A percentile compares a stretch with the other conserved stretches of the same genome.
These are phyloP conservation scores for Plasmodiophora brassicae DNA, from an alignment of 208 protist species.

Conservation along the genomic window DNA sequence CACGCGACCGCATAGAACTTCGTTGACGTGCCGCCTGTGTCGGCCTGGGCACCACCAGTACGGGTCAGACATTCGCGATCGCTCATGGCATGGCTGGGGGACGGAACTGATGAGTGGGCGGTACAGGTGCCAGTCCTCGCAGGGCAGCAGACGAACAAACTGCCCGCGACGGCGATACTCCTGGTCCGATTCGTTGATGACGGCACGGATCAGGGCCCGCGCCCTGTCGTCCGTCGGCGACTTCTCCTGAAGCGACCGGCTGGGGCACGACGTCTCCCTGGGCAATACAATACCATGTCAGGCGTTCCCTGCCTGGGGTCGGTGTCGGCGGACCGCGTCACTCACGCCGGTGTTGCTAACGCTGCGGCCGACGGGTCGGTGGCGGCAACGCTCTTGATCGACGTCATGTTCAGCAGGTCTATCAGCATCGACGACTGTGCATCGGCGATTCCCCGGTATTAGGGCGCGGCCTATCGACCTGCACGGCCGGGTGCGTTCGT, in stretches of 20 bases:
- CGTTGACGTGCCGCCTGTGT: too few species aligned
- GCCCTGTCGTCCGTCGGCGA: neutral
- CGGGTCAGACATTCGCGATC: too few species aligned
- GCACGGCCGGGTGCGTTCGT: neutral
- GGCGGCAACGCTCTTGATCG: neutral
- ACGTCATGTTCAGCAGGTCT: slow-evolving; percentile 12
- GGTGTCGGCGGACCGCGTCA: too few species aligned
- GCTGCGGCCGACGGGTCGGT: too few species aligned
- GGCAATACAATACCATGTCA: too few species aligned
- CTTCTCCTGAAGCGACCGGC: neutral
- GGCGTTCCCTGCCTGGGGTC: too few species aligned
- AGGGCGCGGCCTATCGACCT: too few species aligned
- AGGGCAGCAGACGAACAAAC: neutral
- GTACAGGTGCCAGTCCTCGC: neutral
- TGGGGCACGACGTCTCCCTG: neutral
- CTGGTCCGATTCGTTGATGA: neutral
- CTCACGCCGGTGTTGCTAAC: too few species aligned
- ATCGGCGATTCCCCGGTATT: too few species aligned
- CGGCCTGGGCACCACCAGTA: too few species aligned
- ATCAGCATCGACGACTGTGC: slow-evolving; percentile 17
- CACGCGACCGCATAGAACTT: too few species aligned
- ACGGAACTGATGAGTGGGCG: neutral
- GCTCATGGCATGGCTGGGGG: too few species aligned
- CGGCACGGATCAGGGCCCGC: neutral
- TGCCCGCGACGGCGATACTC: neutral